phyloP scores from a whole-genome alignment of 306 rosid genomes.

The Trifolium pratense region DNA sequence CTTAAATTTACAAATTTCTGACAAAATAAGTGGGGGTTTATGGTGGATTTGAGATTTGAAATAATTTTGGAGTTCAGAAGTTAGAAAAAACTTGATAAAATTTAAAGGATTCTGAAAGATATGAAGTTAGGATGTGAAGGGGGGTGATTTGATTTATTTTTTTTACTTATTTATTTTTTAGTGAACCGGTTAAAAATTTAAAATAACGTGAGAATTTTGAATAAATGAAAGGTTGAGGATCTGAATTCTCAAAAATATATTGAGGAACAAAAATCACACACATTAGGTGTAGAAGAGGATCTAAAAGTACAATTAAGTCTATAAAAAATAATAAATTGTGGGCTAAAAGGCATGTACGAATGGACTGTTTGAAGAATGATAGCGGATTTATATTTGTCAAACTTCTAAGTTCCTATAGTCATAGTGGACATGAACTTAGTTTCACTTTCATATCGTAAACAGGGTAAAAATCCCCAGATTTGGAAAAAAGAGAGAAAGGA shows the following conservation, averaged over 20 bases:
- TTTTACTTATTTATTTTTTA: not conserved
- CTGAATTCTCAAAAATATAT: too few species aligned
- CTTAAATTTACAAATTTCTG: not conserved
- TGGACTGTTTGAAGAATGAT: conserved; percentile 16
- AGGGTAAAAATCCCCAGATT: conserved; percentile 21
- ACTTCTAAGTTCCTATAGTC: not conserved
- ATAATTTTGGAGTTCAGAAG: not conserved
- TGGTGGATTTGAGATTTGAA: not conserved
- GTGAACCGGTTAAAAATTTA: not conserved
- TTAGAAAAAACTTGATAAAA: not conserved
- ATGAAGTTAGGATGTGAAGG: not conserved
- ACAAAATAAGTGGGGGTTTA: not conserved
- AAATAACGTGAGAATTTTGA: not conserved
- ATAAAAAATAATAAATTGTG: conserved; percentile 14
- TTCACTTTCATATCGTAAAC: conserved; percentile 1
- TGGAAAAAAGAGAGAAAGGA: conserved; percentile 23
- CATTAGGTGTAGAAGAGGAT: not conserved
- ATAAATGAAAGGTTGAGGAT: not conserved
- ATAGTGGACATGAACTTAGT: conserved; percentile 20
- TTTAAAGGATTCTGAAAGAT: conserved; percentile 1
- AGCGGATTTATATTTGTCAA: conserved; percentile 12
- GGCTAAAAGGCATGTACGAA: conserved; percentile 7
- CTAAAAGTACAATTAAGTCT: not conserved
- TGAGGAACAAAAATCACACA: not conserved
- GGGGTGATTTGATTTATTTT: not conserved